Conservation (phyloP, 345 rosid genomes). For the Bruguiera gymnorhiza region DNA sequence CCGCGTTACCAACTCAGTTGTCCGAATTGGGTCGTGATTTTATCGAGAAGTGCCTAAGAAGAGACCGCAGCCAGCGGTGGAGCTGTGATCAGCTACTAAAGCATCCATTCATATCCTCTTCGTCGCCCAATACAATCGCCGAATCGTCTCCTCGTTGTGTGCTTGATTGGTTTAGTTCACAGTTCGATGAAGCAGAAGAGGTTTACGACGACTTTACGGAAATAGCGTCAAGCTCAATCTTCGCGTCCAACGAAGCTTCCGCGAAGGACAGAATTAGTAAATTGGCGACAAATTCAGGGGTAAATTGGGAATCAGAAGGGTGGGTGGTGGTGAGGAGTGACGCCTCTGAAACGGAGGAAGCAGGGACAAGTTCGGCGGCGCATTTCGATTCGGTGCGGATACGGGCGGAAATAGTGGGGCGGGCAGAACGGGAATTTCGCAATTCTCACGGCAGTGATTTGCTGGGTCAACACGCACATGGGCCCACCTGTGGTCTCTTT, state of each 20-base stretch:
- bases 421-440: constrained; percentile 6
- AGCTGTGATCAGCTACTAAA: constrained; percentile 63
- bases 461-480: neutral
- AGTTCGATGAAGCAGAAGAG: constrained; percentile 27
- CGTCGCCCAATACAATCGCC: constrained; percentile 11
- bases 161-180: constrained; percentile 49
- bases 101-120: constrained; percentile 54
- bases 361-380: constrained; percentile 21
- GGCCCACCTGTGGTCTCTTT: neutral
- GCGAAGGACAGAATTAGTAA: constrained; percentile 37
- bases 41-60: constrained; percentile 51
- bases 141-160: constrained; percentile 77
- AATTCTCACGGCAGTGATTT: neutral
- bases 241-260: neutral
- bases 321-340: constrained; percentile 21
- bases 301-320: constrained; percentile 52
- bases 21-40: constrained; percentile 62
- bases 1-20: constrained; percentile 40
- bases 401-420: neutral
- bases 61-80: constrained; percentile 58
- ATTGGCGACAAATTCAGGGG: constrained; percentile 34
- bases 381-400: constrained; percentile 2
- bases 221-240: neutral
- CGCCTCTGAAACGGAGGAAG: constrained; percentile 16
- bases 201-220: constrained; percentile 16